Evolutionary conservation across 202 grass and related monocot genomes (phyloP).

Genomic region (Carex arenaria): DNA sequence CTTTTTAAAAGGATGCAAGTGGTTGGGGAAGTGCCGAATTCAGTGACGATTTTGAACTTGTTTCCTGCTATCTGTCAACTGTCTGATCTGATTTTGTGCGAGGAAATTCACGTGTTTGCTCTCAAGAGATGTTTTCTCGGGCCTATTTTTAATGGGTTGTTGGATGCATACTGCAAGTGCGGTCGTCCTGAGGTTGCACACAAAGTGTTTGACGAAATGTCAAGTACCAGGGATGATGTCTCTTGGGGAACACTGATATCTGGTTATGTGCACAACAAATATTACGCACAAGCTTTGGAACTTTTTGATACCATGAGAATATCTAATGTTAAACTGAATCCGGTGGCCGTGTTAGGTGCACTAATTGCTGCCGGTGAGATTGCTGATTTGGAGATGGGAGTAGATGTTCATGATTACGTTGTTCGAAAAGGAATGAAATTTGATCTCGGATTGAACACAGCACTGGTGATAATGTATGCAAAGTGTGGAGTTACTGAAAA

Average conservation of each 20-base stretch:
- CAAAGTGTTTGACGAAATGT: constrained; percentile 54
- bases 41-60: constrained; percentile 38
- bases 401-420: constrained; percentile 21
- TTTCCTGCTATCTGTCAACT: constrained; percentile 42
- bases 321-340: constrained; percentile 30
- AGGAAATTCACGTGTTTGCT: constrained; percentile 34
- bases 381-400: constrained; percentile 19
- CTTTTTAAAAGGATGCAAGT: constrained; percentile 33
- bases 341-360: constrained; percentile 31
- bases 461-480: constrained; percentile 37
- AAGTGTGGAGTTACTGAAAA: constrained; percentile 34
- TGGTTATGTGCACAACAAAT: constrained; percentile 44
- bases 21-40: constrained; percentile 29
- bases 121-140: constrained; percentile 14
- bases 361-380: constrained; percentile 35
- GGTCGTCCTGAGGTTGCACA: constrained; percentile 15
- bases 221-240: constrained; percentile 30
- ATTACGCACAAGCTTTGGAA: constrained; percentile 21
- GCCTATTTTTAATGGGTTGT: constrained; percentile 30
- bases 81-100: constrained; percentile 31
- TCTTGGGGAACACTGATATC: constrained; percentile 83
- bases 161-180: constrained; percentile 47
- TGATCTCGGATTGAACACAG: constrained; percentile 29
- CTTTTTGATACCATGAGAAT: constrained; percentile 36
- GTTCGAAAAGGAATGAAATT: constrained; percentile 20